A percentile compares a stretch with the other conserved stretches of the same genome.
These are phyloP conservation scores for Ophiostoma ulmi DNA, from an alignment of 2,329 filamentous ascomycete genomes.

Conservation along the genomic window DNA sequence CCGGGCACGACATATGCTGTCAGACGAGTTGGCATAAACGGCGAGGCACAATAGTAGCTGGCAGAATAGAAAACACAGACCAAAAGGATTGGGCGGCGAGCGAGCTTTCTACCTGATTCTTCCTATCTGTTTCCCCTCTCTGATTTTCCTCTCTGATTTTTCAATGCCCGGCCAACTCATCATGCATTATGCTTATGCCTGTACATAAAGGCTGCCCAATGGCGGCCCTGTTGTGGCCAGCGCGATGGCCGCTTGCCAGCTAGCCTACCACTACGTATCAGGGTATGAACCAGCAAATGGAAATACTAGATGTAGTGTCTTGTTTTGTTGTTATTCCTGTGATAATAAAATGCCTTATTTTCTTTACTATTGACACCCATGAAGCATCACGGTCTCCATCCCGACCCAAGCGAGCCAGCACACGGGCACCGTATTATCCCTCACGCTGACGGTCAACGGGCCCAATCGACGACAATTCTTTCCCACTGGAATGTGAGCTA, in stretches of 20 bases:
- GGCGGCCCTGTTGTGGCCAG: not conserved
- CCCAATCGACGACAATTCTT: not conserved
- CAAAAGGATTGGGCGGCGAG: not conserved
- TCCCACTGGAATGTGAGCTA: slow-evolving; percentile 4
- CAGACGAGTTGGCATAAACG: slow-evolving; percentile 4
- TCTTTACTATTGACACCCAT: not conserved
- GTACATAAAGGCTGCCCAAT: not conserved
- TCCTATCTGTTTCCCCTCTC: no score
- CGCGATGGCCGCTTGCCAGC: slow-evolving; percentile 11
- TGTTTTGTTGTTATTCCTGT: no score
- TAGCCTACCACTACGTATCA: not conserved
- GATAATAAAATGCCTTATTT: not conserved
- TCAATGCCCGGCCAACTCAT: not conserved
- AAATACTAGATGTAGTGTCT: not conserved
- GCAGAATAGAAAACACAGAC: not conserved
- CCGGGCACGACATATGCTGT: not conserved
- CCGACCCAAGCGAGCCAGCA: not conserved
- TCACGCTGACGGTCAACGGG: not conserved
- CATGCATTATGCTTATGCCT: slow-evolving; percentile 3
- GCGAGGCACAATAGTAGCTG: not conserved
- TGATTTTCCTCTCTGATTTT: not conserved
- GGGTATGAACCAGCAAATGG: not conserved
- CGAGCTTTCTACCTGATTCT: not conserved
- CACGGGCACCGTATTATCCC: not conserved
- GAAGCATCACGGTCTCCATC: not conserved